Base-by-base conservation (phyloP, 805 yeast genomes). In the Sugiyamaella marilandica region DNA sequence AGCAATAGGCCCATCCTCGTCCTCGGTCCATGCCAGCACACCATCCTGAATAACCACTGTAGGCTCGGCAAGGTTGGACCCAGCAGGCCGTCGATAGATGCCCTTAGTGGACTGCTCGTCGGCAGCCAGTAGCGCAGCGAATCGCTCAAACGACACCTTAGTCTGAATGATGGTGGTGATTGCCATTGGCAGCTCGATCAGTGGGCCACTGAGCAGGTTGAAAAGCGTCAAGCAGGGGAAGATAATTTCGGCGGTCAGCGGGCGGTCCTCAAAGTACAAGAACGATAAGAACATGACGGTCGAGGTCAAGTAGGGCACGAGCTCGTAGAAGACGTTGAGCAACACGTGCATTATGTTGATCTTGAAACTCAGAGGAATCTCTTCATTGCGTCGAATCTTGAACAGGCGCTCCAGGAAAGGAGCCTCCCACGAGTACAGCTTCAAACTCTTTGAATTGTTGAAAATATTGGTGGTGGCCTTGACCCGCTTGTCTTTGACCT, bases 341-440 rank as follows among this genome's bases (percentile, higher is more conserved):
- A 31, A 14, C 8, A 36, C 18, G 33, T 45, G 19, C 13, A 45
- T 14, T 11, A 33, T 31, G 36, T 32, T 31, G 29, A 87, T 78
- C 45, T 83, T 68, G 1, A 95, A 91, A 61, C 79, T 78, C 16
- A 81, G 66, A 5, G 37, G 24, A 59, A 90, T 77, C 70, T 90
- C 97, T 62, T 84, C 83, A 46, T 87, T 87, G 64, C 90, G 87
- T 76, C 98, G 85, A 29, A 91, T 95, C 62, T 82, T 71, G 56
- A 79, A 80, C 53, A 92, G 74, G 62, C 84, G 85, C 33, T 75
- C 77, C 63, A 80, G 79, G 68, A 87, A 91, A 2, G 97, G 95
- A 31, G 65, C 71, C 70, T 92, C 98, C 98, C 98, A 92, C 1
- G 94, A 95, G 63, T 91, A 92, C 47, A 92, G 75, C 67, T 92